Conservation (phyloP, 352 stramenopile species). For the Pythium scleroteichum region DNA sequence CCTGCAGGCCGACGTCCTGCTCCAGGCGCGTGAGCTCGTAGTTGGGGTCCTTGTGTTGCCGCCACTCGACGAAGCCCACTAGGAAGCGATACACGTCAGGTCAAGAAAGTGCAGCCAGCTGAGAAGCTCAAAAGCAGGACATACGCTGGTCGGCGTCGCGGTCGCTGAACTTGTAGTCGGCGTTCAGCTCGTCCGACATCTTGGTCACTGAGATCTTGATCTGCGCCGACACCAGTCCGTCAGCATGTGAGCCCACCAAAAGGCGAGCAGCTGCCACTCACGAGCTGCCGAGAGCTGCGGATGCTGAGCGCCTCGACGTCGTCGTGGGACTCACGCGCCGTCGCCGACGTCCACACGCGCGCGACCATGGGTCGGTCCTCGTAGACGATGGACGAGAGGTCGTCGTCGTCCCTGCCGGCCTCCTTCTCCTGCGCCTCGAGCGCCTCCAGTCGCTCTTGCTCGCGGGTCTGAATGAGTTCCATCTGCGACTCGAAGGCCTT, state of each 20-base stretch:
- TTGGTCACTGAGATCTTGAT: slow-evolving; percentile 80
- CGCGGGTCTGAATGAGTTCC: slow-evolving; percentile 51
- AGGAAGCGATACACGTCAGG: background rate
- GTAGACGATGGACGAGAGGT: slow-evolving; percentile 65
- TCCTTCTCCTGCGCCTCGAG: slow-evolving; percentile 40
- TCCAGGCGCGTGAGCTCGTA: slow-evolving; percentile 78
- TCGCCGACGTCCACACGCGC: slow-evolving; percentile 55
- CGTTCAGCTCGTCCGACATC: slow-evolving; percentile 81
- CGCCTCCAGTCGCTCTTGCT: slow-evolving; percentile 48
- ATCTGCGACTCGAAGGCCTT: slow-evolving; percentile 67
- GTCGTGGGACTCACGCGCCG: slow-evolving; percentile 55
- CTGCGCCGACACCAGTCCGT: slow-evolving; percentile 22
- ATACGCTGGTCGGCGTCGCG: slow-evolving; percentile 76
- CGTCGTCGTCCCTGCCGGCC: slow-evolving; percentile 36
- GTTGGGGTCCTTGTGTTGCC: slow-evolving; percentile 83
- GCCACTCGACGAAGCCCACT: slow-evolving; percentile 82
- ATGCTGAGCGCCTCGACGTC: slow-evolving; percentile 67
- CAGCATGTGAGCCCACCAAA: background rate
- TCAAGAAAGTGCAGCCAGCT: background rate
- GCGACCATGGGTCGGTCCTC: slow-evolving; percentile 72
- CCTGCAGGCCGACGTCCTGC: slow-evolving; percentile 77
- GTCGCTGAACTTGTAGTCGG: slow-evolving; percentile 86
- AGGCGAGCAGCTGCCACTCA: slow-evolving; percentile 1
- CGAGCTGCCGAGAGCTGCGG: slow-evolving; percentile 45
- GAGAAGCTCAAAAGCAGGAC: slow-evolving; percentile 1